Percentiles rank a stretch among this genome's conserved stretches.
Evolutionary conservation across 164 flowering plant species (phyloP).

Genomic region (Tetrastigma voinierianum): DNA sequence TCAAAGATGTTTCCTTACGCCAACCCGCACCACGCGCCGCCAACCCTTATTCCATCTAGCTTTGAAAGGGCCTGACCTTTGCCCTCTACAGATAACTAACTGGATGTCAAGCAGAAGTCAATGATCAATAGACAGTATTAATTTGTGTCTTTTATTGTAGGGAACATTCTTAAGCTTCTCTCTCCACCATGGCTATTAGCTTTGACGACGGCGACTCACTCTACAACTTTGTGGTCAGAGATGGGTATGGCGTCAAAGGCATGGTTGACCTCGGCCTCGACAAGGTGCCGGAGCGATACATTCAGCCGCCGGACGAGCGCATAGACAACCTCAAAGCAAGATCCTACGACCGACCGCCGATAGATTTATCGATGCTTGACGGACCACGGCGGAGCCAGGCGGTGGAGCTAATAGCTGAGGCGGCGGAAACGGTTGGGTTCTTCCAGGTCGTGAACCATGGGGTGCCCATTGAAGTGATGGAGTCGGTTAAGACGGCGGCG

Average conservation of each 20-base stretch:
- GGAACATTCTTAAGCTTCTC: no score
- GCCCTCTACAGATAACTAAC: no score
- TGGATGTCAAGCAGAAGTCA: no score
- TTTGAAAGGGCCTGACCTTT: no score
- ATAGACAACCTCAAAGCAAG: constrained; percentile 17
- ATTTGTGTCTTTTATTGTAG: no score
- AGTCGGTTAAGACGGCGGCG: constrained; percentile 30
- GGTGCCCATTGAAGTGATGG: constrained; percentile 32
- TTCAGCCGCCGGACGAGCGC: constrained; percentile 32
- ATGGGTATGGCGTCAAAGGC: constrained; percentile 48
- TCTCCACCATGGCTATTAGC: no score
- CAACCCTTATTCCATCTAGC: no score
- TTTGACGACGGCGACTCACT: no score
- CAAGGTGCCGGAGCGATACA: constrained; percentile 29
- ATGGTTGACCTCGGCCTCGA: constrained; percentile 32
- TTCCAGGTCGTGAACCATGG: constrained; percentile 51
- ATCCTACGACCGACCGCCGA: constrained; percentile 6
- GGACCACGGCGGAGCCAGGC: constrained; percentile 32
- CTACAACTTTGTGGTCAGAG: no score
- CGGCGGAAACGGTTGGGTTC: constrained; percentile 44
- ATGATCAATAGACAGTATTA: no score
- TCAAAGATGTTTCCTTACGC: no score
- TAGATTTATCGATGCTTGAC: constrained; percentile 33
- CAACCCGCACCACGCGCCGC: no score
- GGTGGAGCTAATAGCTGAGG: constrained; percentile 17